Evolutionary conservation across 805 yeast species (phyloP).

Genomic region (Cyberlindnera subsufficiens): DNA sequence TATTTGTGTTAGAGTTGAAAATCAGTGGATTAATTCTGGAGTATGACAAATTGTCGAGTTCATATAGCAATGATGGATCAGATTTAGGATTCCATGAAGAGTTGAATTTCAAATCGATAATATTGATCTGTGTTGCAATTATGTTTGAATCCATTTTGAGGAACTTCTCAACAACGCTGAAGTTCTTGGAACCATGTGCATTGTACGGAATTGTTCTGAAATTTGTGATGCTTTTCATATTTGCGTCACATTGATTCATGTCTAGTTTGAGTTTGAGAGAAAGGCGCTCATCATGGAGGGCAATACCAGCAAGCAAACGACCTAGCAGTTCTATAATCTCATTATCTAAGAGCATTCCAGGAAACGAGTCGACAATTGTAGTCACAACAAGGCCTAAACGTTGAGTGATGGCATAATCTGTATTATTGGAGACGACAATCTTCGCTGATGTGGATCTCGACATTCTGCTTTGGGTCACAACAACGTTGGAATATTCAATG

Average conservation of each 20-base stretch:
- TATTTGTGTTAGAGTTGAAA: slow-evolving; percentile 57
- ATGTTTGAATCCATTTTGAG: slow-evolving; percentile 45
- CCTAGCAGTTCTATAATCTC: slow-evolving; percentile 53
- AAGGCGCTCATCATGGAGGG: slow-evolving; percentile 41
- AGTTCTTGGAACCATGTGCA: slow-evolving; percentile 20
- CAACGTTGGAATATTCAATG: slow-evolving; percentile 31
- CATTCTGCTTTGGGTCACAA: slow-evolving; percentile 5
- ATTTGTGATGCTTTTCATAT: slow-evolving; percentile 31
- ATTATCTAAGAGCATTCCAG: slow-evolving; percentile 65
- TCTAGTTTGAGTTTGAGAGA: slow-evolving; percentile 47
- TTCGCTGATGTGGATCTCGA: slow-evolving; percentile 11
- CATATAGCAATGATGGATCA: slow-evolving; percentile 72
- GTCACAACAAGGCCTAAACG: slow-evolving; percentile 49
- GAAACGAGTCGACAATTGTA: slow-evolving; percentile 51
- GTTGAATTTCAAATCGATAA: slow-evolving; percentile 62
- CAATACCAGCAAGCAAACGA: slow-evolving; percentile 42
- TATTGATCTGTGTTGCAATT: slow-evolving; percentile 59
- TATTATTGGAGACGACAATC: slow-evolving; percentile 23
- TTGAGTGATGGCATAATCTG: slow-evolving; percentile 37
- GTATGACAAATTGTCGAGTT: slow-evolving; percentile 27
- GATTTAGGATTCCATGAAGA: slow-evolving; percentile 69
- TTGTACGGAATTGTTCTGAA: slow-evolving; percentile 17
- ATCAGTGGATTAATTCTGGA: slow-evolving; percentile 66
- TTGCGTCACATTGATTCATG: slow-evolving; percentile 46
- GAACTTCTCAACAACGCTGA: slow-evolving; percentile 39